Percentiles rank a stretch among this genome's conserved stretches.
phyloP scores from a whole-genome alignment of 2,329 filamentous ascomycete genomes.

The Penicillium sp. region DNA sequence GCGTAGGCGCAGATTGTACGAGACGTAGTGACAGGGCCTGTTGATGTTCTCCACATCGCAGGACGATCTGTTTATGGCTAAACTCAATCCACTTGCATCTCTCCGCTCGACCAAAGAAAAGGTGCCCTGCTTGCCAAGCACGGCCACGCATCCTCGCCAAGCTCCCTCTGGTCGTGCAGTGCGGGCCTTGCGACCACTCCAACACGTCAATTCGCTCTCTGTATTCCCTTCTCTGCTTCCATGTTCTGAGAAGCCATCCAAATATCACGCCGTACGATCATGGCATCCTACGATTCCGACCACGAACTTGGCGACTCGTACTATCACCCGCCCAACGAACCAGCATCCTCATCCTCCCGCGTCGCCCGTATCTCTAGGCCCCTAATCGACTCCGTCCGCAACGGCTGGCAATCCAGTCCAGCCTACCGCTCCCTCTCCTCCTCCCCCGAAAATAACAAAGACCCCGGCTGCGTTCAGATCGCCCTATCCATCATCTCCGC shows the following conservation, averaged over 20 bases:
- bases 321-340: slow-evolving; percentile 16
- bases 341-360: slow-evolving; percentile 18
- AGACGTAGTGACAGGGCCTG: no score
- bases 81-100: not conserved
- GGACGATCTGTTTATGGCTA: no score
- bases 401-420: slow-evolving; percentile 41
- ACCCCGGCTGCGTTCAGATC: slow-evolving; percentile 32
- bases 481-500: slow-evolving; percentile 41
- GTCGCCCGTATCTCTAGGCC: slow-evolving; percentile 32
- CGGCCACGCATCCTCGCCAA: not conserved
- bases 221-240: not conserved
- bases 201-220: not conserved
- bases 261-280: not conserved
- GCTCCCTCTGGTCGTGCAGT: not conserved
- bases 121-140: no score
- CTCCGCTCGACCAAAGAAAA: not conserved
- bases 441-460: slow-evolving; percentile 23
- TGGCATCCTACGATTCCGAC: slow-evolving; percentile 25
- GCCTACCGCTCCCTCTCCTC: slow-evolving; percentile 27
- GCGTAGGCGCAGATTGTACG: no score
- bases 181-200: not conserved
- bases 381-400: slow-evolving; percentile 45
- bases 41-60: no score
- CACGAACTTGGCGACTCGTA: slow-evolving; percentile 35
- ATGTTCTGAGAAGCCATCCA: not conserved